Conservation (phyloP, 177 flowering plant genomes). For the Telopea speciosissima region DNA sequence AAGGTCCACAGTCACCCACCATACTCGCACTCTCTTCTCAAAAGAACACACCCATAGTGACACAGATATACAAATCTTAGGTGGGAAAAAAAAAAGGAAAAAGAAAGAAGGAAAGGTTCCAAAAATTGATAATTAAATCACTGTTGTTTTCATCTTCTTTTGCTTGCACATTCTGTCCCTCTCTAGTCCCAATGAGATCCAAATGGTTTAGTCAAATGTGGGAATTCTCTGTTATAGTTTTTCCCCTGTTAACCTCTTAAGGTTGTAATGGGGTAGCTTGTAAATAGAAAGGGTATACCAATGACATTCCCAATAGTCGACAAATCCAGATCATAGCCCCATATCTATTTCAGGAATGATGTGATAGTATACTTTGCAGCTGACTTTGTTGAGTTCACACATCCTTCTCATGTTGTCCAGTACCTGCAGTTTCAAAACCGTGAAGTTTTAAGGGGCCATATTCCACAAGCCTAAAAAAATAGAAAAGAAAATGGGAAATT, state of each 20-base stretch:
- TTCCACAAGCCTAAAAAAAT: neutral
- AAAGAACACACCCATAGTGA: too few species aligned
- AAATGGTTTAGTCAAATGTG: neutral
- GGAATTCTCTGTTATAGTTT: too few species aligned
- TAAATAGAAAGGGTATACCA: too few species aligned
- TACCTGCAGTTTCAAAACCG: slow-evolving; percentile 46
- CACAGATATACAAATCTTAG: too few species aligned
- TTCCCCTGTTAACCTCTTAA: too few species aligned
- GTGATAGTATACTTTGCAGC: slow-evolving; percentile 47
- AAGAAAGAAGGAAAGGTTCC: too few species aligned
- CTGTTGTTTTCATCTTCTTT: neutral
- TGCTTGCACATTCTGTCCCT: neutral
- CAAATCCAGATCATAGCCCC: neutral
- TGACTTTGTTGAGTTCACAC: slow-evolving; percentile 54
- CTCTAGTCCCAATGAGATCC: neutral
- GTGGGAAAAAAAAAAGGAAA: too few species aligned
- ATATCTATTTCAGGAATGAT: neutral
- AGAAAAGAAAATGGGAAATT: too few species aligned
- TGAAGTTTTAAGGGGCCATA: neutral
- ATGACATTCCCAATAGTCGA: too few species aligned
- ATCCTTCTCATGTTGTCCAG: slow-evolving; percentile 64
- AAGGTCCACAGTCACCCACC: too few species aligned
- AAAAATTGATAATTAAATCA: neutral
- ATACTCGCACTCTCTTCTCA: too few species aligned
- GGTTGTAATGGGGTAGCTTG: too few species aligned